These are phyloP conservation scores for Evernia prunastri DNA, from an alignment of 495 filamentous ascomycete genomes.

Conservation along the genomic window DNA sequence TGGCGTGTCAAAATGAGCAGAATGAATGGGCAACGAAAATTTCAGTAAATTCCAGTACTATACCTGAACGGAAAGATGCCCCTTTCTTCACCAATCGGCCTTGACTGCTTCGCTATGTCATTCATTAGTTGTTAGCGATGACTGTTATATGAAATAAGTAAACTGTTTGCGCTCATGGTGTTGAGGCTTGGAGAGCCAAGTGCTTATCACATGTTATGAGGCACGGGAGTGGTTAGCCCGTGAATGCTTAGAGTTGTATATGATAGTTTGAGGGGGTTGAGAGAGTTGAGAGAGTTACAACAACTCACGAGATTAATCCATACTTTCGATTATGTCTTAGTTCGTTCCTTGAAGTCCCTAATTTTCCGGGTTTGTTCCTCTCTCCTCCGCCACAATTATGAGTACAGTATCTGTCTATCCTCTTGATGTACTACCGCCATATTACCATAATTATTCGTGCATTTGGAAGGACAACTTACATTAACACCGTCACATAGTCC, in stretches of 20 bases:
- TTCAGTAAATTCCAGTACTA: too few relatives aligned
- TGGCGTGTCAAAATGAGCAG: too few relatives aligned
- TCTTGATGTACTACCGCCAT: neutral
- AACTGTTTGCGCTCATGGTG: too few relatives aligned
- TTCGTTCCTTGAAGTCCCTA: neutral
- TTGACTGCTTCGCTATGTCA: neutral
- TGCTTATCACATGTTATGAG: too few relatives aligned
- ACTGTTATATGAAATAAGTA: neutral
- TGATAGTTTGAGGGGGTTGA: neutral
- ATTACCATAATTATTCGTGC: neutral
- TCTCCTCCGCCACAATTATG: neutral
- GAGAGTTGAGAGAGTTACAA: too few relatives aligned
- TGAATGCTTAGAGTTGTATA: neutral
- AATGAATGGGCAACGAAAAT: too few relatives aligned
- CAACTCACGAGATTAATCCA: neutral
- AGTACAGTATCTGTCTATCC: neutral
- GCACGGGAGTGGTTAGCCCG: neutral
- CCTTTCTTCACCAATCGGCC: neutral
- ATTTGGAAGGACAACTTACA: neutral
- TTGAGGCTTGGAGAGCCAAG: too few relatives aligned
- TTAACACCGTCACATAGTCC: neutral
- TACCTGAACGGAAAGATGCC: neutral
- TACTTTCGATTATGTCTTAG: neutral
- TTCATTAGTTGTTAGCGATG: neutral
- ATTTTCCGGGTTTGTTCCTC: neutral